Conservation (phyloP, 2,329 filamentous ascomycete species). For the Talaromyces rugulosus region DNA sequence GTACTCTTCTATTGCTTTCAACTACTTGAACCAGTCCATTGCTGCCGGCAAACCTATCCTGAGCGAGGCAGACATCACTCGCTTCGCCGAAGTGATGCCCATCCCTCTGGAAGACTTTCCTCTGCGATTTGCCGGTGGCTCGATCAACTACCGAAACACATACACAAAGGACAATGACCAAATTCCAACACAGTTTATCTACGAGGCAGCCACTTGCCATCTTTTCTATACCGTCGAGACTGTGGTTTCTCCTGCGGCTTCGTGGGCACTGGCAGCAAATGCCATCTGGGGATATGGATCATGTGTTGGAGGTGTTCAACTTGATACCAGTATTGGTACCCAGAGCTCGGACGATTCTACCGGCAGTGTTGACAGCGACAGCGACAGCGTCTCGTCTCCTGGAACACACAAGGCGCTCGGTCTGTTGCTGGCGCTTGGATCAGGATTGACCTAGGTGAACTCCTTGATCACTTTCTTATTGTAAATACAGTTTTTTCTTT, state of each 20-base stretch:
- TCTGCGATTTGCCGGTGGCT: not conserved
- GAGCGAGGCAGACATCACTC: not conserved
- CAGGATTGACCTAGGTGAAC: not conserved
- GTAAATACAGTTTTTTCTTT: not conserved
- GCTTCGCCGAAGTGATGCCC: constrained; percentile 4
- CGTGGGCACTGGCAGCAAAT: constrained; percentile 46
- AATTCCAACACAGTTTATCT: constrained; percentile 52
- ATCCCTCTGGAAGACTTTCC: constrained; percentile 2
- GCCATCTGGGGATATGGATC: constrained; percentile 9
- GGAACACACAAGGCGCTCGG: not conserved
- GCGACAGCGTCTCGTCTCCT: not conserved
- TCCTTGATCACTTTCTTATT: not conserved
- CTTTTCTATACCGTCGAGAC: constrained; percentile 54
- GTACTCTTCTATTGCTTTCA: constrained; percentile 13
- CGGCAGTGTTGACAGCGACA: not conserved
- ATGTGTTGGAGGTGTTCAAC: constrained; percentile 1
- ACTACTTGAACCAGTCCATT: not conserved
- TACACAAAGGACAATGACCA: constrained; percentile 35
- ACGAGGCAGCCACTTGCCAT: constrained; percentile 55
- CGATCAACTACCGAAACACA: constrained; percentile 37
- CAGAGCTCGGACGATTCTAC: not conserved
- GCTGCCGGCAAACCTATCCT: not conserved
- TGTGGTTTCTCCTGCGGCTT: constrained; percentile 42
- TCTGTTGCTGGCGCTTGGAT: not conserved
- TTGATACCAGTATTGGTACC: not conserved